These are phyloP conservation scores for Candida loeiensis DNA, from an alignment of 805 yeast genomes.

Conservation along the genomic window DNA sequence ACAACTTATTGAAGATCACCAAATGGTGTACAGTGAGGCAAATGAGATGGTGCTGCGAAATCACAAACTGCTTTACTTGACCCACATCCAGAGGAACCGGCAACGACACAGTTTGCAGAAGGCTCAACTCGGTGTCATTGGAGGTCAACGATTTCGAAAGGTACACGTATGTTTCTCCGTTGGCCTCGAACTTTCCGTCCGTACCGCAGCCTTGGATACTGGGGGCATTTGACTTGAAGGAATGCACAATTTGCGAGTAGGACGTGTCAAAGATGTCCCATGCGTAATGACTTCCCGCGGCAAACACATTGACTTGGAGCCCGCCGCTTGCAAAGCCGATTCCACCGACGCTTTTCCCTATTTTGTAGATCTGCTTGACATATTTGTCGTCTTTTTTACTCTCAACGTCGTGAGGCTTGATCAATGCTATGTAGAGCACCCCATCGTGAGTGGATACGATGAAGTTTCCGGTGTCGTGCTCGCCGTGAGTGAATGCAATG, in stretches of 20 bases:
- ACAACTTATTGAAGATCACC: constrained; percentile 28
- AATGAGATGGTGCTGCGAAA: constrained; percentile 32
- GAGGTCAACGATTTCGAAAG: constrained; percentile 18
- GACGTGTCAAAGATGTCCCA: constrained; percentile 37
- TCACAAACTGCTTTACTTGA: constrained; percentile 14
- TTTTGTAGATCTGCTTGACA: constrained; percentile 25
- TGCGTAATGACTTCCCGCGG: constrained; percentile 15
- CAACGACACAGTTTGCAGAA: constrained; percentile 12
- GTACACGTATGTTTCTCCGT: constrained; percentile 15
- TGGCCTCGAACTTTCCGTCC: constrained; percentile 13
- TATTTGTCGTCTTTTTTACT: constrained; percentile 37
- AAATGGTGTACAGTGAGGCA: constrained; percentile 17
- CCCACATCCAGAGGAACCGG: constrained; percentile 6
- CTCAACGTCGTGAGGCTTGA: constrained; percentile 29
- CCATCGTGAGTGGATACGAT: constrained; percentile 30
- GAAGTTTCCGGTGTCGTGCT: constrained; percentile 28
- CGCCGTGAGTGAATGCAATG: constrained; percentile 22
- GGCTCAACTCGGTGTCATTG: constrained; percentile 29
- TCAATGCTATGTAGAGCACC: constrained; percentile 21
- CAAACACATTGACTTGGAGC: constrained; percentile 23
- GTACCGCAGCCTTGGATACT: neutral
- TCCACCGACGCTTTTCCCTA: constrained; percentile 2
- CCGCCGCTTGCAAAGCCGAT: constrained; percentile 16
- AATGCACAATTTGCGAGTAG: constrained; percentile 25
- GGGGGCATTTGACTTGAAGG: constrained; percentile 23